Evolutionary conservation across 2,329 filamentous ascomycete species (phyloP).

Genomic region (Fusarium transvaalense): DNA sequence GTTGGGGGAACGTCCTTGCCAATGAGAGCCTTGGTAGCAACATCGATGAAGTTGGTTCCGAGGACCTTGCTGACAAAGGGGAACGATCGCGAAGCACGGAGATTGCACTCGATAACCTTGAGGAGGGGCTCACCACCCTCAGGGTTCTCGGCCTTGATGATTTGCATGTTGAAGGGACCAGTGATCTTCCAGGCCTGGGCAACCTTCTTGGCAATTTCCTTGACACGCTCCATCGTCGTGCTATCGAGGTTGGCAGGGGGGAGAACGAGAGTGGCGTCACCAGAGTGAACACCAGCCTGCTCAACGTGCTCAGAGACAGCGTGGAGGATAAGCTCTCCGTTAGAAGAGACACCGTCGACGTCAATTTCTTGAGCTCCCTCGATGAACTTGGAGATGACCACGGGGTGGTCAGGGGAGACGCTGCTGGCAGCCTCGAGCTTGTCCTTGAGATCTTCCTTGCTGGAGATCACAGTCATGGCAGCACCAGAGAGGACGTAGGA

Average conservation of each 20-base stretch:
- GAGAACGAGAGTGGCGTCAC: constrained; percentile 93
- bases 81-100: constrained; percentile 97
- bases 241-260: constrained; percentile 86
- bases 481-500: constrained; percentile 97
- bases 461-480: constrained; percentile 97
- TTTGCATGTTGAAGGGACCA: constrained; percentile 99
- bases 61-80: constrained; percentile 98
- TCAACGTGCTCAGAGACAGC: constrained; percentile 97
- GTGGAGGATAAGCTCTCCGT: constrained; percentile 89
- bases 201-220: constrained; percentile 96
- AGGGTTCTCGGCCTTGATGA: constrained; percentile 89
- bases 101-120: constrained; percentile 98
- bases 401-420: constrained; percentile 95
- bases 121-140: constrained; percentile 80
- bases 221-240: constrained; percentile 83
- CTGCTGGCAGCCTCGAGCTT: constrained; percentile 91
- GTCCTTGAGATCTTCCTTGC: constrained; percentile 88
- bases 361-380: constrained; percentile 97
- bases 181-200: constrained; percentile 98
- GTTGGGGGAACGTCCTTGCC: constrained; percentile 87
- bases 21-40: constrained; percentile 91
- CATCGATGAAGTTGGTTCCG: constrained; percentile 95
- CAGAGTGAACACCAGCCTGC: constrained; percentile 97
- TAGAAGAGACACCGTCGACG: constrained; percentile 89
- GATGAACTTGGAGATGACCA: constrained; percentile 98